Conservation (phyloP, 768 basidiomycete species). For the Pleurotus tuoliensis region DNA sequence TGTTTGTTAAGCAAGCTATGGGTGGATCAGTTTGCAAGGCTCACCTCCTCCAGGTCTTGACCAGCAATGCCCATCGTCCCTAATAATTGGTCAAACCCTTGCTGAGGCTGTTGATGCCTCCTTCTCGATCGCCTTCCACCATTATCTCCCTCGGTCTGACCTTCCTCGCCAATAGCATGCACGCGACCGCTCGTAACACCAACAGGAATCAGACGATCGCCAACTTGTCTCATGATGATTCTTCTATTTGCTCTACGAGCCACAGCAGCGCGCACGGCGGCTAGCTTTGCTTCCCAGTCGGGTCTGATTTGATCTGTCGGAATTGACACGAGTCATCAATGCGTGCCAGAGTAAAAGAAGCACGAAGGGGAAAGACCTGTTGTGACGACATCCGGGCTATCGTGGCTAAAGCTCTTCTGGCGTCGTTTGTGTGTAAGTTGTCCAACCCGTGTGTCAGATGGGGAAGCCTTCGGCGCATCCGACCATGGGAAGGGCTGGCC, state of each 20-base stretch:
- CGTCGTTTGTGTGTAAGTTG: conserved; percentile 60
- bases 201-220: conserved; percentile 94
- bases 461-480: conserved; percentile 46
- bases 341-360: background rate
- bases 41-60: conserved; percentile 91
- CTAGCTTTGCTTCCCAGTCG: conserved; percentile 96
- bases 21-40: conserved; percentile 15
- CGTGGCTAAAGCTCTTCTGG: conserved; percentile 84
- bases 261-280: conserved; percentile 91
- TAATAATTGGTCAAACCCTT: conserved; percentile 58
- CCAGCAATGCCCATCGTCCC: conserved; percentile 61
- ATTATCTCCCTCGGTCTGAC: conserved; percentile 37
- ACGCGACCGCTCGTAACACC: conserved; percentile 90
- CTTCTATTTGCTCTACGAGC: conserved; percentile 93
- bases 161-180: conserved; percentile 64
- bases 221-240: conserved; percentile 98
- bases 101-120: conserved; percentile 43
- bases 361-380: conserved; percentile 48
- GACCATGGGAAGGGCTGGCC: conserved; percentile 32
- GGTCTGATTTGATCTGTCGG: conserved; percentile 88
- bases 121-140: conserved; percentile 53
- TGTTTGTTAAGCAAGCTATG: background rate
- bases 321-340: conserved; percentile 2
- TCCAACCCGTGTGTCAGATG: conserved; percentile 24
- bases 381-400: conserved; percentile 87